Percentiles rank a stretch among this genome's conserved stretches.
These are phyloP conservation scores for Fusarium kyushuense DNA, from an alignment of 2,329 filamentous ascomycete genomes.

Conservation along the genomic window DNA sequence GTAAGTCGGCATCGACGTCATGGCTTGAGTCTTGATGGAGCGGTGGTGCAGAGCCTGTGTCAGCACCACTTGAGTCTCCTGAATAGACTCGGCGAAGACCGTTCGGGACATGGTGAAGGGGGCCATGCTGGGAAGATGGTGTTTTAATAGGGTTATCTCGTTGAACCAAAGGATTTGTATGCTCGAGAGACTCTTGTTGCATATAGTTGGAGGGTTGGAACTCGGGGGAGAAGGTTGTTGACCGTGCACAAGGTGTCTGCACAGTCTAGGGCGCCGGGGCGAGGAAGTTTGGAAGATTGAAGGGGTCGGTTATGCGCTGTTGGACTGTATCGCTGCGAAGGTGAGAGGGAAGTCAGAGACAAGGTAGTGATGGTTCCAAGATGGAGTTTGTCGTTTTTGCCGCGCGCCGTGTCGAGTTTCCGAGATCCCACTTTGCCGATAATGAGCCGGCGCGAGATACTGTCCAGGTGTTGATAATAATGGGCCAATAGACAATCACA, in stretches of 20 bases:
- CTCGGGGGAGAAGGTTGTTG: conserved; percentile 50
- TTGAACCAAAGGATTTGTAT: conserved; percentile 58
- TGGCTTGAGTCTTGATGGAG: conserved; percentile 46
- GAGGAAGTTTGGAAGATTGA: conserved; percentile 9
- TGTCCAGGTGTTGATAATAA: conserved; percentile 12
- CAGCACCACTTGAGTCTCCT: conserved; percentile 53
- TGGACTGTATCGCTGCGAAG: conserved; percentile 33
- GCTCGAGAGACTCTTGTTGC: conserved; percentile 68
- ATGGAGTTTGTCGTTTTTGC: conserved; percentile 42
- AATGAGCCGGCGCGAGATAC: conserved; percentile 45
- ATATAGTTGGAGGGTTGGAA: conserved; percentile 67
- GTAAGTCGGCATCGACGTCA: conserved; percentile 56
- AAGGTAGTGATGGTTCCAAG: conserved; percentile 36
- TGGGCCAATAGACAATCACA: conserved; percentile 30
- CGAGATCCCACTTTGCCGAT: conserved; percentile 43
- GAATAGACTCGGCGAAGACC: conserved; percentile 52
- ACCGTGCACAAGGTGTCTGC: conserved; percentile 65
- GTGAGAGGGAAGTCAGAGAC: conserved; percentile 23
- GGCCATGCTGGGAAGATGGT: conserved; percentile 68
- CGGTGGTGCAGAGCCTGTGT: conserved; percentile 52
- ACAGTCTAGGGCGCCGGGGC: conserved; percentile 59
- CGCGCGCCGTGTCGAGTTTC: conserved; percentile 42
- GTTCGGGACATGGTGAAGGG: conserved; percentile 58
- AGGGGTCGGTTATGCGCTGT: conserved; percentile 23
- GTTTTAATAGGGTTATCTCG: conserved; percentile 53